Evolutionary conservation across 2,329 filamentous ascomycete species (phyloP).

Genomic region (Aspergillus quadricinctus): DNA sequence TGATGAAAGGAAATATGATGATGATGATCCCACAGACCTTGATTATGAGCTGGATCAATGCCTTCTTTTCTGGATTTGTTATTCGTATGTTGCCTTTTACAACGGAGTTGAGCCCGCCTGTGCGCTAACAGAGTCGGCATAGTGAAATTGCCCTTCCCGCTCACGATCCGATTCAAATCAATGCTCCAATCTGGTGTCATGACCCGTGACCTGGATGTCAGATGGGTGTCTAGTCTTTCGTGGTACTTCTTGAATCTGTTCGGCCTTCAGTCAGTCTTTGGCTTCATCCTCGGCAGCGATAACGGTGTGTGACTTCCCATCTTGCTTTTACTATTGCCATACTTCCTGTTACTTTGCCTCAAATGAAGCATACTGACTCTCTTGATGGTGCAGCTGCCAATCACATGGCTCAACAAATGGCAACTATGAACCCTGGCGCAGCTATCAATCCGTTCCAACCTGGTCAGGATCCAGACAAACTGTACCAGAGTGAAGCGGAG

Average conservation of each 20-base stretch:
- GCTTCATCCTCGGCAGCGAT: constrained; percentile 91
- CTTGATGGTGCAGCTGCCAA: constrained; percentile 63
- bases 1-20: constrained; percentile 99
- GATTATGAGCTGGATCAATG: constrained; percentile 99
- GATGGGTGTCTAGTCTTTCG: constrained; percentile 97
- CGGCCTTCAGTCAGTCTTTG: constrained; percentile 93
- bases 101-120: neutral
- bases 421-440: constrained; percentile 66
- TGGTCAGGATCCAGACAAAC: constrained; percentile 90
- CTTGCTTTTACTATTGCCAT: neutral
- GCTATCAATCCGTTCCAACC: constrained; percentile 74
- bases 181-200: constrained; percentile 98
- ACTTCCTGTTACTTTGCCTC: neutral
- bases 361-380: constrained; percentile 2
- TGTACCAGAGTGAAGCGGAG: constrained; percentile 88
- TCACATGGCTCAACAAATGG: constrained; percentile 84
- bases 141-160: constrained; percentile 95
- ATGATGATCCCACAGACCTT: constrained; percentile 99
- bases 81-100: constrained; percentile 62
- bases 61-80: constrained; percentile 96
- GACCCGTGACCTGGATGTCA: constrained; percentile 90
- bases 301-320: constrained; percentile 63
- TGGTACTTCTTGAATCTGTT: constrained; percentile 99
- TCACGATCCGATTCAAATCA: constrained; percentile 98
- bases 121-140: constrained; percentile 10